Evolutionary conservation across 176 grass and related monocot genomes (phyloP).

Genomic region (Cenchrus purpureus): DNA sequence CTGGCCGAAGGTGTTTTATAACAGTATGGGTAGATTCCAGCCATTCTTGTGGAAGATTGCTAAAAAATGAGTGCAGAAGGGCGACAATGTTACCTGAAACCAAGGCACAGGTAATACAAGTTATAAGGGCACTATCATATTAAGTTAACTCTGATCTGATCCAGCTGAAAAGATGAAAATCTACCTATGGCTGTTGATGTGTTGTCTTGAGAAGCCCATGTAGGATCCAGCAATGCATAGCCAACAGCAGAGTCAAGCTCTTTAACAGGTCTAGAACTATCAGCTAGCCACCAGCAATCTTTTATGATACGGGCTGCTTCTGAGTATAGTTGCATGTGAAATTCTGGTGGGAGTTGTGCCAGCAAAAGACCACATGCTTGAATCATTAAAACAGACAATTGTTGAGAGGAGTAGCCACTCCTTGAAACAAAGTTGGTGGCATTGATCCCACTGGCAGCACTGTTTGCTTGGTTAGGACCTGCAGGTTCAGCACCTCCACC

Average conservation of each 20-base stretch:
- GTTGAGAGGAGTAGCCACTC: slow-evolving; percentile 91
- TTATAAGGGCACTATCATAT: slow-evolving; percentile 13
- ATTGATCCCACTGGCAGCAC: slow-evolving; percentile 68
- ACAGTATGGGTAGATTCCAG: slow-evolving; percentile 91
- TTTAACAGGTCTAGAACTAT: slow-evolving; percentile 80
- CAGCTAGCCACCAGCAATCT: slow-evolving; percentile 98
- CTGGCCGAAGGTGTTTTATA: slow-evolving; percentile 91
- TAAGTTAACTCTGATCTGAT: slow-evolving; percentile 34
- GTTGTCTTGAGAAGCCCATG: slow-evolving; percentile 96
- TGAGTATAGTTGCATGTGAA: slow-evolving; percentile 87
- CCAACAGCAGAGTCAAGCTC: slow-evolving; percentile 98
- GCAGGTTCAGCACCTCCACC: slow-evolving; percentile 64
- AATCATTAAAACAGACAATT: slow-evolving; percentile 95
- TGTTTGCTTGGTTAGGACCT: slow-evolving; percentile 58
- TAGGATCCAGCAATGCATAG: slow-evolving; percentile 87
- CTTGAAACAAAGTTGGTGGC: slow-evolving; percentile 79
- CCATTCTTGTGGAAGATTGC: slow-evolving; percentile 99
- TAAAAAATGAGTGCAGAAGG: slow-evolving; percentile 93
- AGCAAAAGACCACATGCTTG: slow-evolving; percentile 97
- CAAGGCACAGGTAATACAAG: slow-evolving; percentile 3
- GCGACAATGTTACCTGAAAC: slow-evolving; percentile 90
- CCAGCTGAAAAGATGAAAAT: slow-evolving; percentile 11
- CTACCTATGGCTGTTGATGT: slow-evolving; percentile 93
- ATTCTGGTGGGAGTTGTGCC: slow-evolving; percentile 94
- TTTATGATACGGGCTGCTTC: slow-evolving; percentile 94